phyloP scores from a whole-genome alignment of 2,329 filamentous ascomycete genomes.

The Xylaria sp. region DNA sequence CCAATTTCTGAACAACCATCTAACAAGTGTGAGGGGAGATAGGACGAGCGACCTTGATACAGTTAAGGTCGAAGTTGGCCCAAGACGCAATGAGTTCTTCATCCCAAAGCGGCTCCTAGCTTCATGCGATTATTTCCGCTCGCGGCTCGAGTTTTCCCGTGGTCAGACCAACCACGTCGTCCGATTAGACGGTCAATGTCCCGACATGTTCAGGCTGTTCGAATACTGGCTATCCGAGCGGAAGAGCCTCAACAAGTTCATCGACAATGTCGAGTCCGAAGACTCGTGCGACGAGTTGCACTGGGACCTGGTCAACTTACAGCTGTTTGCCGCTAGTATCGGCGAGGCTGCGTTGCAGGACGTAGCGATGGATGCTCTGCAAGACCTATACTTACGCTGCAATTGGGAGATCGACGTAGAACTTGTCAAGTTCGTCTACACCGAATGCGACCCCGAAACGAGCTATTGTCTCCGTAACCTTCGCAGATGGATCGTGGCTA shows the following conservation, averaged over 20 bases:
- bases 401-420: conserved; percentile 68
- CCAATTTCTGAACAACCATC: background rate
- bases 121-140: conserved; percentile 48
- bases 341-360: conserved; percentile 64
- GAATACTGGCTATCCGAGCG: conserved; percentile 50
- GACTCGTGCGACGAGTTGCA: conserved; percentile 57
- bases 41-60: conserved; percentile 42
- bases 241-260: conserved; percentile 44
- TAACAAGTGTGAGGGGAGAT: conserved; percentile 16
- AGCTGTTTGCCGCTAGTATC: conserved; percentile 67
- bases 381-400: conserved; percentile 68
- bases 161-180: conserved; percentile 42
- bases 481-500: conserved; percentile 69
- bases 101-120: conserved; percentile 48
- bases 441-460: conserved; percentile 61
- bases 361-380: conserved; percentile 66
- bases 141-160: conserved; percentile 43
- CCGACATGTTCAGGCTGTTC: conserved; percentile 52
- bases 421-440: conserved; percentile 65
- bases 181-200: conserved; percentile 48
- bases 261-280: conserved; percentile 44
- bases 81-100: conserved; percentile 45
- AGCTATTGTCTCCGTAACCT: conserved; percentile 66
- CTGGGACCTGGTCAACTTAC: conserved; percentile 66
- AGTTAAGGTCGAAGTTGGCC: conserved; percentile 50